phyloP scores from a whole-genome alignment of 345 rosid genomes.

The Lepidium africanum region DNA sequence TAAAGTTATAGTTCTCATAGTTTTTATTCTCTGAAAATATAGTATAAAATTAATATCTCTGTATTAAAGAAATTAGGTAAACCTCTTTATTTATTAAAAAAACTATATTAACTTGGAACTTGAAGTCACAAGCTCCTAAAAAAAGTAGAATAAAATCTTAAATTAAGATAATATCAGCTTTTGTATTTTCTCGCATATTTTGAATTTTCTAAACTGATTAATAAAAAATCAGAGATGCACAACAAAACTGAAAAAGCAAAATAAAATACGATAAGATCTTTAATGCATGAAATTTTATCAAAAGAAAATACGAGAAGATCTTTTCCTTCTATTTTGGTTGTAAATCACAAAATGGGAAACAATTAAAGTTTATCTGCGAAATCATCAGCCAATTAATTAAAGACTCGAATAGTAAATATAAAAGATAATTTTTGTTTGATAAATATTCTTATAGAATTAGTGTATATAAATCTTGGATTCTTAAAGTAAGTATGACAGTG shows the following conservation, averaged over 20 bases:
- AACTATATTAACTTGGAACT: conserved; percentile 23
- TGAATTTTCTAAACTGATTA: background rate
- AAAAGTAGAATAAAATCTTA: background rate
- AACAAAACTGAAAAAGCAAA: conserved; percentile 6
- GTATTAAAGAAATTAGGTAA: conserved; percentile 16
- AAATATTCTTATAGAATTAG: background rate
- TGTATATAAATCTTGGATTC: background rate
- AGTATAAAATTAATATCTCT: background rate
- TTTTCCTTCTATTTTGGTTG: background rate
- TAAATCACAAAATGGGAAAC: background rate
- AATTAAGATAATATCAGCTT: conserved; percentile 10
- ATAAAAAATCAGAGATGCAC: background rate
- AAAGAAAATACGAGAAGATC: background rate
- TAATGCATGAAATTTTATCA: too few relatives aligned
- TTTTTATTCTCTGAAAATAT: conserved; percentile 7
- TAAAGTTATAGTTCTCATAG: conserved; percentile 19
- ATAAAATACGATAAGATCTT: background rate
- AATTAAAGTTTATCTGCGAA: background rate
- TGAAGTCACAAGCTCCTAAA: conserved; percentile 26
- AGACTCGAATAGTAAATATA: background rate
- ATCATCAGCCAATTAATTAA: background rate
- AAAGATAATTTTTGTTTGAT: background rate
- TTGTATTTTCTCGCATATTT: background rate
- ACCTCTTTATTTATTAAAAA: conserved; percentile 7
- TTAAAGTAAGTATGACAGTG: background rate